phyloP scores from a whole-genome alignment of 179 eudicot species.

The Sideroxylon spinosum region DNA sequence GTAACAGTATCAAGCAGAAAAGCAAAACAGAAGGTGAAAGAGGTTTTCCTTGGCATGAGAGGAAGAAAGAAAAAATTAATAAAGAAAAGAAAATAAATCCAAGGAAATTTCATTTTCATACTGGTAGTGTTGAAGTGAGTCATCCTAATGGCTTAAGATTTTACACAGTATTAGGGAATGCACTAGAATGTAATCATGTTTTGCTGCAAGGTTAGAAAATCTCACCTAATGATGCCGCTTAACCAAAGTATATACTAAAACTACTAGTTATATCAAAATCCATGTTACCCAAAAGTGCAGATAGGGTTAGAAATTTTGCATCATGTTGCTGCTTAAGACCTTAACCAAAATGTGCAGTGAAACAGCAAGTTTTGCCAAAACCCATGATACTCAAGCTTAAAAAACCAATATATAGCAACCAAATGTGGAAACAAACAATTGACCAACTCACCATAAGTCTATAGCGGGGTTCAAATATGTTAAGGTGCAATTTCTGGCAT shows the following conservation, averaged over 20 bases:
- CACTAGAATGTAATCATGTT: background rate
- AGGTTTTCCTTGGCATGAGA: background rate
- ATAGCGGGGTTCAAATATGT: conserved; percentile 99
- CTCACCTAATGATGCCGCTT: background rate
- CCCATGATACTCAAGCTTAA: background rate
- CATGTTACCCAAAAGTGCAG: background rate
- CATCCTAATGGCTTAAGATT: background rate
- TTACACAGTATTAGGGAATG: conserved; percentile 7
- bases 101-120: background rate
- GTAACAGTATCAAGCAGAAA: background rate
- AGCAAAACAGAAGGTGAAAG: background rate
- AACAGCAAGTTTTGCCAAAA: background rate
- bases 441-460: conserved; percentile 89
- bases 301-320: background rate
- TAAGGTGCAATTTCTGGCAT: conserved; percentile 82
- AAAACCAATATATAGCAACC: background rate
- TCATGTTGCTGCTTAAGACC: background rate
- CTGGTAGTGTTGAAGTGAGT: background rate
- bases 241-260: background rate
- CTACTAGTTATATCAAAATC: background rate
- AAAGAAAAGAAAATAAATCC: background rate
- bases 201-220: background rate
- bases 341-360: background rate
- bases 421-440: conserved; percentile 10
- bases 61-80: background rate